phyloP scores from a whole-genome alignment of 257 asterid species.

The Plantago elongata region DNA sequence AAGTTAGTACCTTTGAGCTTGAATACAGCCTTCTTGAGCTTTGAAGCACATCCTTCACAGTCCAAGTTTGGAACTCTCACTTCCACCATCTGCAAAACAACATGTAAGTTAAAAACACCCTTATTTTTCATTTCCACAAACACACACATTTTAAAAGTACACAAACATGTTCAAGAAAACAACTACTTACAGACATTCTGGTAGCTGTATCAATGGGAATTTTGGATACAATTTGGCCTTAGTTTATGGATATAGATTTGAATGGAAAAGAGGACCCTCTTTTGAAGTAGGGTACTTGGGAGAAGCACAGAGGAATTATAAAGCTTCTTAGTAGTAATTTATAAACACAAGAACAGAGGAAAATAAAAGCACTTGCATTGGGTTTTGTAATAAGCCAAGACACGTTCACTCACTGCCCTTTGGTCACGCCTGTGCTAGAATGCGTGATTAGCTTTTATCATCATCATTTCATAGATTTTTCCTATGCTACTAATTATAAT shows the following conservation, averaged over 20 bases:
- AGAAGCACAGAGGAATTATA: background rate
- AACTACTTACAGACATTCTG: conserved; percentile 59
- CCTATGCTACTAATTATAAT: background rate
- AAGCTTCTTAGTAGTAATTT: conserved; percentile 15
- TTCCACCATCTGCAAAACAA: conserved; percentile 49
- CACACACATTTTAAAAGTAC: background rate
- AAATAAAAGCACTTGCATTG: conserved; percentile 24
- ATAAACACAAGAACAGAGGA: background rate
- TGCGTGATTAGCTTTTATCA: conserved; percentile 40
- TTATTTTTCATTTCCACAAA: background rate
- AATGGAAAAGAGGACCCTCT: background rate
- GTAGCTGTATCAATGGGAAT: background rate
- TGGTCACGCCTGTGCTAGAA: conserved; percentile 56
- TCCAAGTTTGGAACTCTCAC: conserved; percentile 83
- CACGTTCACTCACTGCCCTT: conserved; percentile 13
- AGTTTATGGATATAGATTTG: background rate
- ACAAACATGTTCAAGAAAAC: background rate
- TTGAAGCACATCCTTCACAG: conserved; percentile 72
- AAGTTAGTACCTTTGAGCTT: conserved; percentile 59
- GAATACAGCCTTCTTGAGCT: conserved; percentile 55
- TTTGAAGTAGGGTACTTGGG: background rate
- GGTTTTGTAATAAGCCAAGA: conserved; percentile 33
- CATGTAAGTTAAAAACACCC: background rate
- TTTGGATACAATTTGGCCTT: background rate
- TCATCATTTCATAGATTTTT: conserved; percentile 14